Percentiles rank a stretch among this genome's conserved stretches.
phyloP scores from a whole-genome alignment of 1,284 basidiomycete genomes.

The Polyporus tsugae region DNA sequence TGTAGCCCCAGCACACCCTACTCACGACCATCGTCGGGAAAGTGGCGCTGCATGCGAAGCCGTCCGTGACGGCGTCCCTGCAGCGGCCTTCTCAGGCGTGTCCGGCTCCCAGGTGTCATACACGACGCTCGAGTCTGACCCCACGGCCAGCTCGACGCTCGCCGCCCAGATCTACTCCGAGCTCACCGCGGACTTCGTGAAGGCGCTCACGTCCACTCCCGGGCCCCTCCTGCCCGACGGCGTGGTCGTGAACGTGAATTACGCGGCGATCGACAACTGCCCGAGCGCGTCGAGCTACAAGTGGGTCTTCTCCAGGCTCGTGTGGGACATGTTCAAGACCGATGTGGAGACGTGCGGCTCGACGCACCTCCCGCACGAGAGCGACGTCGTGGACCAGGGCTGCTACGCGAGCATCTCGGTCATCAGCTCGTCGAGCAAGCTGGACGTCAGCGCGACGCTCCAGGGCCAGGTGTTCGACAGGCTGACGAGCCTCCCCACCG shows the following conservation, averaged over 20 bases:
- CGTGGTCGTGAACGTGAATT: conserved; percentile 61
- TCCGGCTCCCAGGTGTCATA: conserved; percentile 53
- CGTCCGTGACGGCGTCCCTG: conserved; percentile 54
- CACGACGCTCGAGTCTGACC: conserved; percentile 50
- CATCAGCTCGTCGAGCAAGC: conserved; percentile 53
- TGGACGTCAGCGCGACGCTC: conserved; percentile 52
- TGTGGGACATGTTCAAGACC: conserved; percentile 42
- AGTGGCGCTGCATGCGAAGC: conserved; percentile 61
- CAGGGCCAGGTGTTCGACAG: conserved; percentile 51
- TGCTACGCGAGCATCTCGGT: conserved; percentile 59
- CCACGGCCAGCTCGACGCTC: conserved; percentile 44
- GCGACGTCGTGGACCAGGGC: conserved; percentile 45
- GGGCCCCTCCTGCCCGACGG: conserved; percentile 50
- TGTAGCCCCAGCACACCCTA: conserved; percentile 5
- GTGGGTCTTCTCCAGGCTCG: conserved; percentile 56
- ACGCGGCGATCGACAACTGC: conserved; percentile 52
- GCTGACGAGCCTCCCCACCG: conserved; percentile 32
- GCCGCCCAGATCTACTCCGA: conserved; percentile 52
- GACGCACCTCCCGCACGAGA: conserved; percentile 51
- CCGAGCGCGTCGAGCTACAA: conserved; percentile 46
- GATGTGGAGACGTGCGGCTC: conserved; percentile 55
- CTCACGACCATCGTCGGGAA: not conserved
- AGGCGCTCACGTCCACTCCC: conserved; percentile 44
- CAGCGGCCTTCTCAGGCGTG: conserved; percentile 58
- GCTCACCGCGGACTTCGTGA: conserved; percentile 51